Evolutionary conservation across 352 stramenopile species (phyloP), one percentile per base, ranked within the genome.

Genomic region (Phytophthora hibernalis): DNA sequence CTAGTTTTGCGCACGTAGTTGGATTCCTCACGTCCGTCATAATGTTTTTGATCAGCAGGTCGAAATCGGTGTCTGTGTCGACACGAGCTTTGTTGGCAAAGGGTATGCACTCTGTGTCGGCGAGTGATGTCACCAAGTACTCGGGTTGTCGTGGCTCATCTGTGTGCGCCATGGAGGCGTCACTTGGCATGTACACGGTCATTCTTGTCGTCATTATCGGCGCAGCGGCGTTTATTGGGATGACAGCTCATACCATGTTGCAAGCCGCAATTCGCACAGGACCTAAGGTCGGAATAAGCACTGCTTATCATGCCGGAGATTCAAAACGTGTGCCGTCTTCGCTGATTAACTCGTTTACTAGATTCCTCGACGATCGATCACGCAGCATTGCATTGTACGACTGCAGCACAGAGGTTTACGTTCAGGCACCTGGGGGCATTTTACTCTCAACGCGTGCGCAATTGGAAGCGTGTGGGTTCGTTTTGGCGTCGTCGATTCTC

Each of bases 361-460:
- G 70, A 38, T 79, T 79, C 28, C 58, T 81, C 10, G 73, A 81
- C 37, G 70, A 77, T 5, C 73, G 70, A 53, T 76, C 70, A 0
- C 66, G 70, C 15, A 66, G 38, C 38, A 71, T 31, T 11, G 54
- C 58, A 2, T 10, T 76, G 33, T 81, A 72, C 40, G 73, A 81
- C 42, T 63, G 51, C 51, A 79, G 70, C 20, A 78, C 63, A 0
- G 18, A 70, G 21, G 37, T 79, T 4, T 82, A 77, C 58, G 63
- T 82, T 13, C 57, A 68, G 8, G 16, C 22, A 1, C 7, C 62
- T 20, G 53, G 40, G 13, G 51, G 40, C 1, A 5, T 24, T 15
- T n/a, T 78, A 35, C 65, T 77, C 3, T 77, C 68, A 0, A 80
- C 72, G 15, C 68, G 72, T 18, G 55, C 33, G 13, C 72, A 77